Conservation (phyloP, 2,329 filamentous ascomycete species). For the Colletotrichum cereale region DNA sequence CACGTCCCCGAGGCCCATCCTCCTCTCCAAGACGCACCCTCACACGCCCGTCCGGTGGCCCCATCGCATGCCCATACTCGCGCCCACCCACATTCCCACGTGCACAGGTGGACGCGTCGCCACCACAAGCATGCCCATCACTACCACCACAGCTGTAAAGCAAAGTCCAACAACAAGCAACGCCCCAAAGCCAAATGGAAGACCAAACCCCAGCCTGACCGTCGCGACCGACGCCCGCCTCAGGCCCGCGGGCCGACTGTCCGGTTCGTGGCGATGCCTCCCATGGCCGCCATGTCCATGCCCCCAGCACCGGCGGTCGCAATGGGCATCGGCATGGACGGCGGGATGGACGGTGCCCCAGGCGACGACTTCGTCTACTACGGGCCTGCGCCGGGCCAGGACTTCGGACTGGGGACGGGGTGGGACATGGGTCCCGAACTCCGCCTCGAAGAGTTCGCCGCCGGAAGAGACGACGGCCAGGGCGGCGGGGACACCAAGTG, state of each 20-base stretch:
- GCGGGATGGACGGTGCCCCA: not conserved
- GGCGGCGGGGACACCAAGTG: slow-evolving; percentile 15
- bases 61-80: not conserved
- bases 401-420: slow-evolving; percentile 22
- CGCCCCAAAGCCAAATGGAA: not conserved
- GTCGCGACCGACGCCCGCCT: not conserved
- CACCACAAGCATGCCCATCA: slow-evolving; percentile 3
- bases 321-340: not conserved
- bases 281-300: slow-evolving; percentile 25
- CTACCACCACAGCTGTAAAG: not conserved
- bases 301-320: slow-evolving; percentile 17
- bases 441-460: slow-evolving; percentile 10
- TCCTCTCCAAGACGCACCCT: not conserved
- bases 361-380: slow-evolving; percentile 37
- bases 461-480: not conserved
- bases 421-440: slow-evolving; percentile 23
- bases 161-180: not conserved
- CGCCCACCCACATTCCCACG: not conserved
- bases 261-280: slow-evolving; percentile 27
- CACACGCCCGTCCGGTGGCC: too few relatives aligned
- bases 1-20: not conserved
- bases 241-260: not conserved
- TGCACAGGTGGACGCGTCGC: slow-evolving; percentile 24
- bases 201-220: not conserved
- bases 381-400: slow-evolving; percentile 26